Conservation (phyloP, 2,329 filamentous ascomycete species). For the Gnomoniopsis smithogilvyi region DNA sequence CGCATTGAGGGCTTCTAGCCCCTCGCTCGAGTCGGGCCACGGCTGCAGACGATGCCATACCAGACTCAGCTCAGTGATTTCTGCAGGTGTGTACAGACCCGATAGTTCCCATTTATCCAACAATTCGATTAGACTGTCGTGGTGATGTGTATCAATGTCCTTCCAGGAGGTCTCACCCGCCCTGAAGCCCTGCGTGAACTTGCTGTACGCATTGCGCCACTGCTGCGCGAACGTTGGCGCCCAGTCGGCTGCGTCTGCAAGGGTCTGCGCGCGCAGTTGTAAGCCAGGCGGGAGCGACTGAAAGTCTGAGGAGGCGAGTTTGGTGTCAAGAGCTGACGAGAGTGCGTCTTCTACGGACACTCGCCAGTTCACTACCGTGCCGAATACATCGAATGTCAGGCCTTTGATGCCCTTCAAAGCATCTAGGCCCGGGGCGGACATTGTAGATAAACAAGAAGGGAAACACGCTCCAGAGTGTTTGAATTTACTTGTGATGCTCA, state of each 20-base stretch:
- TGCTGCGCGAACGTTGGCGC: constrained; percentile 58
- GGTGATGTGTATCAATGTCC: constrained; percentile 70
- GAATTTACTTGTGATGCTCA: not conserved
- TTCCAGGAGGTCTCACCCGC: constrained; percentile 52
- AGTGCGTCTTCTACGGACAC: constrained; percentile 59
- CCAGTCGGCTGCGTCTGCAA: constrained; percentile 57
- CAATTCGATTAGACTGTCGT: constrained; percentile 57
- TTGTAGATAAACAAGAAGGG: not conserved
- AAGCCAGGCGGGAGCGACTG: constrained; percentile 42
- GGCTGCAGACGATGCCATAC: constrained; percentile 71
- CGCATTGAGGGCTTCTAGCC: not conserved
- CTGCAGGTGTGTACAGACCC: constrained; percentile 58
- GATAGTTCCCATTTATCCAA: constrained; percentile 53
- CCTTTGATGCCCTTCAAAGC: constrained; percentile 42
- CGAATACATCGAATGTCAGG: constrained; percentile 74
- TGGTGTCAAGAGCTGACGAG: constrained; percentile 45
- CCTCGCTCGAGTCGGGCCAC: constrained; percentile 58
- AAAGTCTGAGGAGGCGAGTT: constrained; percentile 42
- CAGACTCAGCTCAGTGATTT: constrained; percentile 61
- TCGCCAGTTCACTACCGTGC: constrained; percentile 79
- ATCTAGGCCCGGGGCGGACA: constrained; percentile 13
- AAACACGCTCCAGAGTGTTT: not conserved
- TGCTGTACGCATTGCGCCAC: constrained; percentile 64
- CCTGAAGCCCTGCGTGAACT: constrained; percentile 56
- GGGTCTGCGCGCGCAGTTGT: constrained; percentile 43